Percentiles rank a stretch among this genome's conserved stretches.
phyloP scores from a whole-genome alignment of 192 early-diverging fungal genomes.

The Jimgerdemannia lactiflua region DNA sequence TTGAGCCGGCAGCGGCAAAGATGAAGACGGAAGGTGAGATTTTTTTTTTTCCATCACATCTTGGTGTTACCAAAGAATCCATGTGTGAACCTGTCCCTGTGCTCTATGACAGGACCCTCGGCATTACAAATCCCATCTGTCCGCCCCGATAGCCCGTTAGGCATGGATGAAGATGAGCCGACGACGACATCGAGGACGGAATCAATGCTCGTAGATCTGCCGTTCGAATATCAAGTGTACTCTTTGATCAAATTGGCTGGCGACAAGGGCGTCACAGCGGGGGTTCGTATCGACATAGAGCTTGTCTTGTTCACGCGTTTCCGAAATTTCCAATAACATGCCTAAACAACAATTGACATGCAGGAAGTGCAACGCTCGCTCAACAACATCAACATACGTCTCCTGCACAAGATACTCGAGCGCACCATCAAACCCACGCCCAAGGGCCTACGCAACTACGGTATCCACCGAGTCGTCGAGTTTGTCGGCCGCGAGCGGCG shows the following conservation, averaged over 20 bases:
- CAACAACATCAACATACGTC: constrained; percentile 41
- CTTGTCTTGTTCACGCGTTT: no score
- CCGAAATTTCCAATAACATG: no score
- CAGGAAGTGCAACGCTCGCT: constrained; percentile 46
- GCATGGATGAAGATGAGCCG: not conserved
- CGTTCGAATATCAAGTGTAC: constrained; percentile 64
- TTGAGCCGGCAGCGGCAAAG: constrained; percentile 17
- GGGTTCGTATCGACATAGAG: constrained; percentile 19
- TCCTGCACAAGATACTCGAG: constrained; percentile 49
- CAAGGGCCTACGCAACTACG: constrained; percentile 14
- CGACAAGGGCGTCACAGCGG: constrained; percentile 46
- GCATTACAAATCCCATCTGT: no score
- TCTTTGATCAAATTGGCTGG: constrained; percentile 47
- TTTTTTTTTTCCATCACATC: constrained; percentile 1
- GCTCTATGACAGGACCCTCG: no score
- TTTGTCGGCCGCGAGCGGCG: constrained; percentile 61
- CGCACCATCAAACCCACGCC: constrained; percentile 35
- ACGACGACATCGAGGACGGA: not conserved
- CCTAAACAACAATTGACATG: no score
- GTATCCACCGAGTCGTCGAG: constrained; percentile 45
- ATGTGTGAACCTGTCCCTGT: not conserved
- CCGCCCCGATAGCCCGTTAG: no score
- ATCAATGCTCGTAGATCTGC: constrained; percentile 44
- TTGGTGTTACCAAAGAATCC: not conserved
- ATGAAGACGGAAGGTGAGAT: constrained; percentile 9